Conservation (phyloP, 768 basidiomycete species). For the Trametes cinnabarina region DNA sequence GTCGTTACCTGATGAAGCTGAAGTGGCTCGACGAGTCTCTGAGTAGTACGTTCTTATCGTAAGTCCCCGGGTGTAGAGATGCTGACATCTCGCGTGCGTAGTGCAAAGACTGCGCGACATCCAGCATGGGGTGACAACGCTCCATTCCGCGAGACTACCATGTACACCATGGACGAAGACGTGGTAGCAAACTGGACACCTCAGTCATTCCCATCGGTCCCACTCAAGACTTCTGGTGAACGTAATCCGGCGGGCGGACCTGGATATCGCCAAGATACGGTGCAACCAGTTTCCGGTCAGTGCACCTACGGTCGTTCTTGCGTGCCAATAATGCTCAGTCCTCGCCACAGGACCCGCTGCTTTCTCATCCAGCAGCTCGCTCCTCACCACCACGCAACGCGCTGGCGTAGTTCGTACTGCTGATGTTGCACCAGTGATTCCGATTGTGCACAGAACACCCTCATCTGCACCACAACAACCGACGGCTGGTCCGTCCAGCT, state of each 20-base stretch:
- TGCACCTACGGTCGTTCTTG: background rate
- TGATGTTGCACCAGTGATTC: background rate
- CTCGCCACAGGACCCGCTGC: background rate
- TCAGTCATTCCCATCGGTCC: slow-evolving; percentile 11
- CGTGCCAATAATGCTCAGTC: background rate
- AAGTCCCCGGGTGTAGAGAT: too few relatives aligned
- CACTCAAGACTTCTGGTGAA: background rate
- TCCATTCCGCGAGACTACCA: slow-evolving; percentile 6
- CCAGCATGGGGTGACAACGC: slow-evolving; percentile 9
- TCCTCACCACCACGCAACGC: background rate
- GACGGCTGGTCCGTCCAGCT: background rate
- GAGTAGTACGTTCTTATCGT: slow-evolving; percentile 46
- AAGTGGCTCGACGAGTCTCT: slow-evolving; percentile 40
- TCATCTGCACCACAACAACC: background rate
- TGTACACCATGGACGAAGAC: background rate
- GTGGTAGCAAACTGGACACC: slow-evolving; percentile 6
- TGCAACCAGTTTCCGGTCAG: background rate
- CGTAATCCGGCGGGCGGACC: background rate
- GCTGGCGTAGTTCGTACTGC: background rate
- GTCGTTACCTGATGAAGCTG: slow-evolving; percentile 40
- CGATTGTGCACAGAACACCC: background rate
- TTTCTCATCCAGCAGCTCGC: slow-evolving; percentile 4
- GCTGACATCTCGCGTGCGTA: background rate
- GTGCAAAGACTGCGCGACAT: slow-evolving; percentile 3
- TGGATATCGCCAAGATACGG: background rate